A percentile compares a stretch with the other conserved stretches of the same genome.
Evolutionary conservation across 305 asterid species (phyloP).

Genomic region (Solanum hybrid): DNA sequence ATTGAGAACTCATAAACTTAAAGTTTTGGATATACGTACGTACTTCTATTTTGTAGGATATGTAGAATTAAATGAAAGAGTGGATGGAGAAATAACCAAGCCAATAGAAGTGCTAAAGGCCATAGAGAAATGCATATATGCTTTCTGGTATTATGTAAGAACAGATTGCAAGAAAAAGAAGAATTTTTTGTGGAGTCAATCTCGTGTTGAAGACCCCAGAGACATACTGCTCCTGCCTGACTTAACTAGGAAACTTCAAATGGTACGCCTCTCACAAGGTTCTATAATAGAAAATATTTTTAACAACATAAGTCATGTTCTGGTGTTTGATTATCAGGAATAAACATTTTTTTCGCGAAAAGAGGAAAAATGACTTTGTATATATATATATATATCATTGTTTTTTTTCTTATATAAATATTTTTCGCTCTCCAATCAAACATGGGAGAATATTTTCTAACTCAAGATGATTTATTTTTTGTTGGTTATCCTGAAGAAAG

Average conservation of each 20-base stretch:
- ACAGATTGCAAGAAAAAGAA: conserved; percentile 18
- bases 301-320: background rate
- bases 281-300: background rate
- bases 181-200: conserved; percentile 4
- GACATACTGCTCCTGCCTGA: conserved; percentile 34
- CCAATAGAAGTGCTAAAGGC: conserved; percentile 27
- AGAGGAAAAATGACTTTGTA: background rate
- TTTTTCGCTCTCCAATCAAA: background rate
- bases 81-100: conserved; percentile 17
- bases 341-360: background rate
- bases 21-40: background rate
- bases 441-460: background rate
- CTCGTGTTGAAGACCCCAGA: conserved; percentile 48
- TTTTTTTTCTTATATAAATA: background rate
- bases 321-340: background rate
- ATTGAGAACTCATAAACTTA: too few species aligned
- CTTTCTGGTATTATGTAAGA: conserved; percentile 33
- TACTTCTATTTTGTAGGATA: background rate
- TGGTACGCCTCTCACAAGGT: conserved; percentile 23
- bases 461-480: background rate
- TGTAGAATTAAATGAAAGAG: background rate
- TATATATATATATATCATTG: background rate
- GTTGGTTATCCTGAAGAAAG: conserved; percentile 23
- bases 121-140: conserved; percentile 37
- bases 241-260: conserved; percentile 19